phyloP scores from a whole-genome alignment of 306 rosid genomes.

The Comarum palustre region DNA sequence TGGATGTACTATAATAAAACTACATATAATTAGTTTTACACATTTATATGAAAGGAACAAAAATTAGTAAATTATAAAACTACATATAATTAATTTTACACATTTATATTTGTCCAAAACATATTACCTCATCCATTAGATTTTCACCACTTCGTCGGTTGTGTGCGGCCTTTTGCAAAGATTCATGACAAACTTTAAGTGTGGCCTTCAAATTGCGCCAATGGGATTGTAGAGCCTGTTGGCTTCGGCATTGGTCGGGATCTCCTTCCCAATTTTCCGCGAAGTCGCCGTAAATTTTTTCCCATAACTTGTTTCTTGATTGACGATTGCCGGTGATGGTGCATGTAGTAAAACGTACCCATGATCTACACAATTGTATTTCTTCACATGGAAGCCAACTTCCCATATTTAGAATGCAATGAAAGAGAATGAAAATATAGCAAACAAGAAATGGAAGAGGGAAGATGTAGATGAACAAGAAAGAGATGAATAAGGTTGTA shows the following conservation, averaged over 20 bases:
- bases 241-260: neutral
- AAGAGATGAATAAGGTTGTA: too few species aligned
- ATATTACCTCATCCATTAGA: neutral
- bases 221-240: neutral
- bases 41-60: too few species aligned
- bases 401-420: too few species aligned
- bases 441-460: too few species aligned
- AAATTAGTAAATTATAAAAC: too few species aligned
- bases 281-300: neutral
- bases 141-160: neutral
- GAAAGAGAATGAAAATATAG: too few species aligned
- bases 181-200: neutral
- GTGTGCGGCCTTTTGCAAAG: neutral
- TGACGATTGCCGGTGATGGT: neutral
- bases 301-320: neutral
- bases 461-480: too few species aligned
- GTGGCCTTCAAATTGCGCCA: neutral
- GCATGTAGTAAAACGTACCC: neutral
- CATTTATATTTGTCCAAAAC: neutral
- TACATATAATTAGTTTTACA: too few species aligned
- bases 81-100: too few species aligned
- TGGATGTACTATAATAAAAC: too few species aligned
- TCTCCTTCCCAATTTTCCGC: neutral
- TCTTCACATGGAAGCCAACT: neutral
- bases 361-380: neutral